These are phyloP conservation scores for Linderina pennispora DNA, from an alignment of 192 early-diverging fungal species.

Conservation along the genomic window DNA sequence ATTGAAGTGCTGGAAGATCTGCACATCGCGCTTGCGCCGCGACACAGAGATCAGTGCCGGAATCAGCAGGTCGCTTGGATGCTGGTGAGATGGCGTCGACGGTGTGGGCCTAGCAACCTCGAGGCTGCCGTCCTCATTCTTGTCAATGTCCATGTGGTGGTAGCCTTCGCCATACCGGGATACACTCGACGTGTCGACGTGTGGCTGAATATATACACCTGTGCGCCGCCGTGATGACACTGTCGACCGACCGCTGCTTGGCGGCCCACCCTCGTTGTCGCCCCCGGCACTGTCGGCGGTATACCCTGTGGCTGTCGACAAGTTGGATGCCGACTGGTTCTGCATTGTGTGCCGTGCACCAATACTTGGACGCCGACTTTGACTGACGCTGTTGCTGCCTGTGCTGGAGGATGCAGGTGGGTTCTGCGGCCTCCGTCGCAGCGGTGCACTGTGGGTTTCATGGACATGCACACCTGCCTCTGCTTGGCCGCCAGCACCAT, in stretches of 20 bases:
- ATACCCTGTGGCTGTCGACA: too few species aligned
- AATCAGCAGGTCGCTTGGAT: slow-evolving; percentile 23
- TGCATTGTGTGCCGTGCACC: too few species aligned
- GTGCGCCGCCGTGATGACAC: slow-evolving; percentile 6
- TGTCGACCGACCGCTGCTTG: slow-evolving; percentile 9
- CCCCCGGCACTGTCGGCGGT: slow-evolving; percentile 1
- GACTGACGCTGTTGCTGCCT: too few species aligned
- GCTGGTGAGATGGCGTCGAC: too few species aligned
- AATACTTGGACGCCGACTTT: too few species aligned
- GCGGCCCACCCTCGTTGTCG: slow-evolving; percentile 4
- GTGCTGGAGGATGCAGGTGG: too few species aligned
- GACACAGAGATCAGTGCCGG: slow-evolving; percentile 37
- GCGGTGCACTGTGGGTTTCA: too few species aligned
- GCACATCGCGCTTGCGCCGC: slow-evolving; percentile 44
- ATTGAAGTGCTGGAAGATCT: slow-evolving; percentile 36
- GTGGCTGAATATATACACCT: slow-evolving; percentile 36
- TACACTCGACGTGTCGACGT: slow-evolving; percentile 20
- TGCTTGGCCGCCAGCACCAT: too few species aligned
- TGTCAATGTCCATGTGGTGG: slow-evolving; percentile 34
- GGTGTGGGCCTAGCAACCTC: slow-evolving; percentile 16
- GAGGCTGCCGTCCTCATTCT: slow-evolving; percentile 34
- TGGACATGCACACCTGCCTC: too few species aligned
- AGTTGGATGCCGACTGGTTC: too few species aligned
- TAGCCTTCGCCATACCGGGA: slow-evolving; percentile 44
- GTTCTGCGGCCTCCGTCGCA: slow-evolving; percentile 1